Evolutionary conservation across 176 grass and related monocot genomes (phyloP).

Genomic region (Neostapfia colusana): DNA sequence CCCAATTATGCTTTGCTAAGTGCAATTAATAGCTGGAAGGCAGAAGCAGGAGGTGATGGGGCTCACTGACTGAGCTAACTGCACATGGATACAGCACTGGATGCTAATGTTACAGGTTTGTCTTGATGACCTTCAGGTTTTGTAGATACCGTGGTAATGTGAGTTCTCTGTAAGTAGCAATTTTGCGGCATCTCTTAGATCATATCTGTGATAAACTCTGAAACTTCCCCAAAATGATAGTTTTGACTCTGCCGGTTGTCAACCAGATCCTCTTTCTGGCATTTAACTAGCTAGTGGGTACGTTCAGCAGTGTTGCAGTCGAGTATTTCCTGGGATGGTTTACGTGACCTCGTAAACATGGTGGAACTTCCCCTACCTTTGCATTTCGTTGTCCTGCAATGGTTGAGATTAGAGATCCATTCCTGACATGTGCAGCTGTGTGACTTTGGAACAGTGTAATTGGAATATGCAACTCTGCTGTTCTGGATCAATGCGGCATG

Average conservation of each 20-base stretch:
- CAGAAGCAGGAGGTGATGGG: neutral
- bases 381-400: neutral
- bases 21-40: conserved; percentile 44
- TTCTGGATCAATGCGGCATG: neutral
- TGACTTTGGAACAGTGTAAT: neutral
- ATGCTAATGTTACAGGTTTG: conserved; percentile 27
- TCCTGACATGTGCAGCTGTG: neutral
- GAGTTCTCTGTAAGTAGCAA: conserved; percentile 24
- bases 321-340: neutral
- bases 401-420: neutral
- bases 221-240: neutral
- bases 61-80: conserved; percentile 22
- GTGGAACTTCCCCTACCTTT: neutral
- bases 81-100: conserved; percentile 19
- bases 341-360: neutral
- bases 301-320: neutral
- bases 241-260: neutral
- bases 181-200: conserved; percentile 35
- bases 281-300: neutral
- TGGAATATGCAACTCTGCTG: neutral
- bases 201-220: neutral
- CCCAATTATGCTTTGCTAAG: conserved; percentile 38
- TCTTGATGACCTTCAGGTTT: conserved; percentile 8
- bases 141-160: neutral
- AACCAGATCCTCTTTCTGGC: neutral